Conservation (phyloP, 169 alveolate species). For the Plasmodium knowlesi region DNA sequence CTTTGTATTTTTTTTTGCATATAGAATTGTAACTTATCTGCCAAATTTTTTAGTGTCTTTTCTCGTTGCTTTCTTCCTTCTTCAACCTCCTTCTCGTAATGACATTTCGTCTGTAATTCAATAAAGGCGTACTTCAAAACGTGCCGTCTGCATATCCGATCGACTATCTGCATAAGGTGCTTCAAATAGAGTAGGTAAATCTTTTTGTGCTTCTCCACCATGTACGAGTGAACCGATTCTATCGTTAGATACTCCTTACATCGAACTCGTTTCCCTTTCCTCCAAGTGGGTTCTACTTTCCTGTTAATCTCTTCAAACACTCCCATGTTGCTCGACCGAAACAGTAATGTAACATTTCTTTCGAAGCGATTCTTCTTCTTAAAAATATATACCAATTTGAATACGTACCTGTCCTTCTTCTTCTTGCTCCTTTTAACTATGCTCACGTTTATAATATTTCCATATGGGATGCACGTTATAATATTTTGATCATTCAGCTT, state of each 20-base stretch:
- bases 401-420: conserved; percentile 9
- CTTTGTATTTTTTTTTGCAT: conserved; percentile 5
- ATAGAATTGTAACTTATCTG: conserved; percentile 12
- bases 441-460: conserved; percentile 21
- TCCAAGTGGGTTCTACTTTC: conserved; percentile 8
- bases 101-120: neutral
- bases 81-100: conserved; percentile 4
- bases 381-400: conserved; percentile 52
- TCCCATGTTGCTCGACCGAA: conserved; percentile 24
- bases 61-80: neutral
- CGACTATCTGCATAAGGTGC: conserved; percentile 24
- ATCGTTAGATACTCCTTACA: conserved; percentile 21
- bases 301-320: conserved; percentile 19
- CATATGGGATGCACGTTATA: conserved; percentile 49
- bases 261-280: neutral
- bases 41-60: neutral
- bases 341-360: conserved; percentile 31
- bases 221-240: conserved; percentile 44
- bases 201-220: conserved; percentile 33
- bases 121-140: neutral
- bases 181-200: conserved; percentile 19
- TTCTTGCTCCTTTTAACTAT: conserved; percentile 28
- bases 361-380: conserved; percentile 35
- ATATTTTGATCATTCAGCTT: conserved; percentile 42
- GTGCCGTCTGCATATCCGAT: conserved; percentile 2